These are phyloP conservation scores for Epichloe gansuensis DNA, from an alignment of 2,329 filamentous ascomycete species.

Conservation along the genomic window DNA sequence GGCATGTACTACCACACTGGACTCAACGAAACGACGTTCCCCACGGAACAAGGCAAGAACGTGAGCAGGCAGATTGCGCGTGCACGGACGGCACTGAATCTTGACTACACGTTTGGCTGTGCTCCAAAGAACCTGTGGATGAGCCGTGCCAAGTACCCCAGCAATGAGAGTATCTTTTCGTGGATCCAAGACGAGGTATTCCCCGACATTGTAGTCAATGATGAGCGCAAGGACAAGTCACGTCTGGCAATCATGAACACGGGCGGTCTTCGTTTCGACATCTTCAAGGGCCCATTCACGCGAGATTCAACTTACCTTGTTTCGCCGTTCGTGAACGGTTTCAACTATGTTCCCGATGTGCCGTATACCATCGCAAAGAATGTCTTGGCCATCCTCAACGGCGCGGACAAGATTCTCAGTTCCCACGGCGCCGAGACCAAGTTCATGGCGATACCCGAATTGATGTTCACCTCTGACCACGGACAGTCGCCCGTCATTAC, in stretches of 20 bases:
- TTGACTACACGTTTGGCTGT: slow-evolving; percentile 72
- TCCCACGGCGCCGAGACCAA: slow-evolving; percentile 26
- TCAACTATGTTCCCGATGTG: slow-evolving; percentile 68
- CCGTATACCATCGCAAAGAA: slow-evolving; percentile 63
- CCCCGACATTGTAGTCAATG: slow-evolving; percentile 49
- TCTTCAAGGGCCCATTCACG: slow-evolving; percentile 87
- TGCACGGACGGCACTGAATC: slow-evolving; percentile 56
- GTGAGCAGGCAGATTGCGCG: slow-evolving; percentile 57
- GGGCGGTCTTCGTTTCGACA: slow-evolving; percentile 85
- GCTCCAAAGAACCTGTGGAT: slow-evolving; percentile 74
- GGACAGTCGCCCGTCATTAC: slow-evolving; percentile 4
- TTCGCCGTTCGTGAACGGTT: slow-evolving; percentile 74
- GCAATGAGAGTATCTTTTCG: slow-evolving; percentile 63
- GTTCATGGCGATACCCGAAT: slow-evolving; percentile 39
- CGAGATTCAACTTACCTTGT: slow-evolving; percentile 76
- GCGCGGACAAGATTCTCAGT: slow-evolving; percentile 35
- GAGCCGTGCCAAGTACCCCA: slow-evolving; percentile 62
- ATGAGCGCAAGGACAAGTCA: slow-evolving; percentile 46
- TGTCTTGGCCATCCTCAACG: slow-evolving; percentile 50
- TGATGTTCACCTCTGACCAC: slow-evolving; percentile 15
- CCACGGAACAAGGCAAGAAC: slow-evolving; percentile 60
- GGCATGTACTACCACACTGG: slow-evolving; percentile 74
- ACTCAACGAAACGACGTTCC: slow-evolving; percentile 59
- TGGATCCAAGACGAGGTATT: slow-evolving; percentile 70
- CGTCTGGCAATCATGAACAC: slow-evolving; percentile 74